These are phyloP conservation scores for Scytalidium lignicola DNA, from an alignment of 2,329 filamentous ascomycete species.

Conservation along the genomic window DNA sequence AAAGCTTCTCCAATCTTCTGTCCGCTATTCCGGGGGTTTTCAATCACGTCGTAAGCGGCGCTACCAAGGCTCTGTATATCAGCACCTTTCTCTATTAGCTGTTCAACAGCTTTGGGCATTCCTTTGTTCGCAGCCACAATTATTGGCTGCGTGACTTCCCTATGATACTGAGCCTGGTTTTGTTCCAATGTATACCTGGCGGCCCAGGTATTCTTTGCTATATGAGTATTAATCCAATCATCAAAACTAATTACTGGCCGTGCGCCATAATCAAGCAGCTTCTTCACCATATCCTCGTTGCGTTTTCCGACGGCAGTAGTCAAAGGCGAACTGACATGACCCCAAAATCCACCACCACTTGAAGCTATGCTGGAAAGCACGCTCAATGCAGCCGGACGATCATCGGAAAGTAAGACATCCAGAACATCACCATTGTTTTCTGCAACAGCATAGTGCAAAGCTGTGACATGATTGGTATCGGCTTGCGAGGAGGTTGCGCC, in stretches of 20 bases:
- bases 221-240: constrained; percentile 54
- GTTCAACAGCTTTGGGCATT: constrained; percentile 37
- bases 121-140: constrained; percentile 52
- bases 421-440: constrained; percentile 42
- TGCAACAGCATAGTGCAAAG: constrained; percentile 60
- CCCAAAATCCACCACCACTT: constrained; percentile 31
- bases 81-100: constrained; percentile 58
- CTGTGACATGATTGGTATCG: constrained; percentile 58
- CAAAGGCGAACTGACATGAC: constrained; percentile 43
- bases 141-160: constrained; percentile 57
- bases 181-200: constrained; percentile 37
- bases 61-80: constrained; percentile 57
- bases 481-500: constrained; percentile 72
- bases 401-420: constrained; percentile 46
- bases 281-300: constrained; percentile 48
- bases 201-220: constrained; percentile 34
- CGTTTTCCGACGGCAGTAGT: constrained; percentile 51
- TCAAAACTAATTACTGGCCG: constrained; percentile 55
- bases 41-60: constrained; percentile 31
- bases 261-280: constrained; percentile 61
- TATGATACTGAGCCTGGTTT: constrained; percentile 44
- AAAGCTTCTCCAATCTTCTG: constrained; percentile 41
- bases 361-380: constrained; percentile 62
- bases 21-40: constrained; percentile 14
- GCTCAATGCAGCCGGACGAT: constrained; percentile 54